Conservation (phyloP, 805 yeast species). For the Kodamaea jinghongensis region DNA sequence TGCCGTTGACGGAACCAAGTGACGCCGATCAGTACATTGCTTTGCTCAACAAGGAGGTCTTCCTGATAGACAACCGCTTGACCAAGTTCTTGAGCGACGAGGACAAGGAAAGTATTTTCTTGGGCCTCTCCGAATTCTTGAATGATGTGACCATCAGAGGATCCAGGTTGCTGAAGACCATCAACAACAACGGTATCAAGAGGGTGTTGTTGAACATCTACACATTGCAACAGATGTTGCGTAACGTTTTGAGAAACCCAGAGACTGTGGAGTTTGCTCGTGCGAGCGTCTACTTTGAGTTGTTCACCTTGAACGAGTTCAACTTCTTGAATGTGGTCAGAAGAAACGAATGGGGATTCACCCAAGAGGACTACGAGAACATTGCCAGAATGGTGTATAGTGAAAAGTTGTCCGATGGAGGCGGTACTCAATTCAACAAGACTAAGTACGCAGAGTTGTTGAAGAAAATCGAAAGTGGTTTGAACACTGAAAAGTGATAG, state of each 20-base stretch:
- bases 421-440: constrained; percentile 36
- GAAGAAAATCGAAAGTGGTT: constrained; percentile 19
- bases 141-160: constrained; percentile 53
- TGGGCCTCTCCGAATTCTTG: constrained; percentile 51
- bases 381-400: constrained; percentile 53
- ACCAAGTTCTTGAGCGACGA: constrained; percentile 28
- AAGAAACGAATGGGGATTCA: constrained; percentile 33
- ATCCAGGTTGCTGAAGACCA: constrained; percentile 45
- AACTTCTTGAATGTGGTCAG: constrained; percentile 41
- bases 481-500: background rate
- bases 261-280: constrained; percentile 51
- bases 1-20: constrained; percentile 50
- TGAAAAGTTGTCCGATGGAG: constrained; percentile 40
- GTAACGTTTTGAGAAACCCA: constrained; percentile 53
- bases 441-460: constrained; percentile 38
- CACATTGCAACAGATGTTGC: constrained; percentile 66
- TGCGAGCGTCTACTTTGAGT: constrained; percentile 55
- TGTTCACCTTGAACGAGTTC: constrained; percentile 50
- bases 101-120: constrained; percentile 30
- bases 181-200: constrained; percentile 59
- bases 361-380: constrained; percentile 46
- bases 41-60: constrained; percentile 48
- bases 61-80: constrained; percentile 44
- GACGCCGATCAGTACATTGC: constrained; percentile 58
- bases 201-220: constrained; percentile 59